Conservation (phyloP, 73 alveolate species). For the Paramecium bursaria region DNA sequence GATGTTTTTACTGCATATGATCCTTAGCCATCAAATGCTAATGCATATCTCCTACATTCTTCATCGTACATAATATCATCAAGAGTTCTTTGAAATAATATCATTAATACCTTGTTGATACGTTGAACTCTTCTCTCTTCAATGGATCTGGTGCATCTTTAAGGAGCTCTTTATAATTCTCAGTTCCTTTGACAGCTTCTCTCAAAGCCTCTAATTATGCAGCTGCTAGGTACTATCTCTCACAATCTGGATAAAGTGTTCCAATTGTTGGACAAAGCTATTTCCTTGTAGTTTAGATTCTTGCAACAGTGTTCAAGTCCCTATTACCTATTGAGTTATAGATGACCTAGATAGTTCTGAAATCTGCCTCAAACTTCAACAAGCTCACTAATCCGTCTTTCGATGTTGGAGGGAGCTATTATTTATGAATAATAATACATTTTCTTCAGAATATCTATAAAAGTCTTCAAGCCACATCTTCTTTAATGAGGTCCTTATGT, state of each 20-base stretch:
- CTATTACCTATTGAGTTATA: slow-evolving; percentile 90
- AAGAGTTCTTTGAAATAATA: slow-evolving; percentile 74
- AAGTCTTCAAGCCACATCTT: slow-evolving; percentile 97
- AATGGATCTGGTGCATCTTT: slow-evolving; percentile 90
- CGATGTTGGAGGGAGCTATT: slow-evolving; percentile 67
- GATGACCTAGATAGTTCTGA: slow-evolving; percentile 95
- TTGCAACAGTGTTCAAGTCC: slow-evolving; percentile 82
- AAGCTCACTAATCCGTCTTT: slow-evolving; percentile 89
- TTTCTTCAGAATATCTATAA: slow-evolving; percentile 89
- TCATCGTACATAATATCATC: slow-evolving; percentile 90
- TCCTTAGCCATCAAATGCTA: slow-evolving; percentile 65
- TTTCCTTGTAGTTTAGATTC: slow-evolving; percentile 91
- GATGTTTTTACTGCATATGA: slow-evolving; percentile 77
- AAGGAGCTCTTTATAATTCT: slow-evolving; percentile 86
- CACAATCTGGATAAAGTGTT: slow-evolving; percentile 94
- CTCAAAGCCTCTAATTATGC: slow-evolving; percentile 88
- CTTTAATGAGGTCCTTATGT: slow-evolving; percentile 67
- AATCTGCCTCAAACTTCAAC: slow-evolving; percentile 96
- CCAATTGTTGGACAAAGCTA: slow-evolving; percentile 93
- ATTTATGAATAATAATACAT: slow-evolving; percentile 61
- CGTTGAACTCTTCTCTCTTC: slow-evolving; percentile 83
- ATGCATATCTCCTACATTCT: slow-evolving; percentile 82
- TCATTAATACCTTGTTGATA: slow-evolving; percentile 35
- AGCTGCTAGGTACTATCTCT: slow-evolving; percentile 80
- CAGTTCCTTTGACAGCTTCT: slow-evolving; percentile 90